Evolutionary conservation across 2,329 filamentous ascomycete genomes (phyloP), one percentile per base, ranked within the genome.

Genomic region (Aspergillus bombycis): DNA sequence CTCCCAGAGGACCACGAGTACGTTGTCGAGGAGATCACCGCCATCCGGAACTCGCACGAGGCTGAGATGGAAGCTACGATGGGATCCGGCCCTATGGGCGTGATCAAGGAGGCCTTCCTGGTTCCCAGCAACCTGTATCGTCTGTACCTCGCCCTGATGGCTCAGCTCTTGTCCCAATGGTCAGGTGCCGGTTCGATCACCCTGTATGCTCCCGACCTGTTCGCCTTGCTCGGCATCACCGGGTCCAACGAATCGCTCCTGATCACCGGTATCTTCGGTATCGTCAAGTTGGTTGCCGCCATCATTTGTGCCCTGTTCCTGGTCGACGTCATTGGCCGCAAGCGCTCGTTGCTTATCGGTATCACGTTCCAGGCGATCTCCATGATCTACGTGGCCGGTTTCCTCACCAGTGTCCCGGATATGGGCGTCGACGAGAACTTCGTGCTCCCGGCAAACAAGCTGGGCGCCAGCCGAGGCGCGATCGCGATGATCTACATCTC

Each of bases 251-350:
- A 92, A 75, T 87, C 87, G 60, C 85, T 93, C 0, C 87, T 93
- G 43, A 86, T 91, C 16, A 93, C 90, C 0, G 90, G 87, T 4
- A 86, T 94, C 57, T 93, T 94, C 60, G 91, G 91, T 50, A 85
- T 93, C 58, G 83, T 93, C 69, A 94, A 94, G 73, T 85, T 94
- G 60, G 74, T 86, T 8, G 84, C 89, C 0, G 86, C 89, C 16
- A 74, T 93, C 36, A 68, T 86, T 45, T 94, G 91, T 74, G 91
- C 91, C 0, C 83, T 93, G 58, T 92, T 94, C 84, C 84, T 94
- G 10, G 90, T 94, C 67, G 91, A 94, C 69, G 88, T 90, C 60
- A 88, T 94, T 67, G 91, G 91, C 5, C 88, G 91, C 63, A 93
- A 93, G 71, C 85, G 87, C 9, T 82, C 88, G 0, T 82, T 90